phyloP scores from a whole-genome alignment of 2,329 filamentous ascomycete genomes.

The Westerdykella aurantiaca region DNA sequence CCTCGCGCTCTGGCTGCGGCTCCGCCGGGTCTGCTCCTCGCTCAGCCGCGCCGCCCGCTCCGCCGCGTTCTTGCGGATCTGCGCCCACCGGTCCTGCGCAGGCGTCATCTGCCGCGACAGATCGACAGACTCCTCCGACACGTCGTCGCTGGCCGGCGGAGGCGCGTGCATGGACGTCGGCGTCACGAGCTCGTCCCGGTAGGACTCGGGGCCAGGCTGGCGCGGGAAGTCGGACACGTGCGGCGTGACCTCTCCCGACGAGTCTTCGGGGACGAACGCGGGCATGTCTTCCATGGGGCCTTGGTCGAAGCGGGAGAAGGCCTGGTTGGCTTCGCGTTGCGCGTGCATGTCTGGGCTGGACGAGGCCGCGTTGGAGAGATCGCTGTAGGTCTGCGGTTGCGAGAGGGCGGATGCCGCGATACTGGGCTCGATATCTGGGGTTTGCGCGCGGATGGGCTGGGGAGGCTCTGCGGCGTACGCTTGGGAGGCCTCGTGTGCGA shows the following conservation, averaged over 20 bases:
- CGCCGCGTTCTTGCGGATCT: conserved; percentile 91
- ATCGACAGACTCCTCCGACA: conserved; percentile 42
- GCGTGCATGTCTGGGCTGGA: conserved; percentile 55
- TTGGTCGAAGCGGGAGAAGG: conserved; percentile 73
- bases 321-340: conserved; percentile 53
- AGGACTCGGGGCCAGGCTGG: conserved; percentile 8
- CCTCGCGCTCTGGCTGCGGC: conserved; percentile 51
- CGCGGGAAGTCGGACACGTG: conserved; percentile 13
- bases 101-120: conserved; percentile 32
- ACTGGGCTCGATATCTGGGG: conserved; percentile 23
- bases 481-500: conserved; percentile 22
- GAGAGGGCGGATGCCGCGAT: conserved; percentile 19
- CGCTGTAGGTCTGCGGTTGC: conserved; percentile 17
- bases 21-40: conserved; percentile 58
- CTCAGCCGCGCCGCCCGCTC: conserved; percentile 65
- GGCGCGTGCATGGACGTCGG: conserved; percentile 13
- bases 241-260: conserved; percentile 27
- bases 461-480: conserved; percentile 16
- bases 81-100: conserved; percentile 78
- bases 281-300: conserved; percentile 83
- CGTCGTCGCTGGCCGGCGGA: conserved; percentile 23
- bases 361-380: conserved; percentile 44
- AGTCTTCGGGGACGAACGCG: conserved; percentile 61
- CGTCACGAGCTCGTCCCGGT: conserved; percentile 12
- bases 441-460: conserved; percentile 15